Evolutionary conservation across 2,329 filamentous ascomycete genomes (phyloP).

Genomic region (Alternaria triticimaculans): DNA sequence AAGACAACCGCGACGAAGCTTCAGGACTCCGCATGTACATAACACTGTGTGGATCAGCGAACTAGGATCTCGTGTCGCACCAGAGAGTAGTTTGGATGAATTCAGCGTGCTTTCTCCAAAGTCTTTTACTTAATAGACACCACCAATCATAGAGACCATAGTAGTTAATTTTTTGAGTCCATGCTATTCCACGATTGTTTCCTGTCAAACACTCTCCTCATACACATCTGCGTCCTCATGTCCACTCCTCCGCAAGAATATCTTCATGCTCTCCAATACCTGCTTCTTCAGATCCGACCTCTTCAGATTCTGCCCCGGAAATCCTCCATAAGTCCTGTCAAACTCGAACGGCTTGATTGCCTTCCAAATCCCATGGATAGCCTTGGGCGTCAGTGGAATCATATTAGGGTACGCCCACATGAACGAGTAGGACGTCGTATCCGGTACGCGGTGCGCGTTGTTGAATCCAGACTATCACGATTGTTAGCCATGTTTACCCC

Average conservation of each 20-base stretch:
- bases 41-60: no score
- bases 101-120: background rate
- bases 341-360: constrained; percentile 69
- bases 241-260: constrained; percentile 66
- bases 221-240: constrained; percentile 53
- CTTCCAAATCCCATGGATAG: constrained; percentile 74
- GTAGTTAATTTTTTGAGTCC: background rate
- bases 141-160: background rate
- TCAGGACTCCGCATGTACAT: no score
- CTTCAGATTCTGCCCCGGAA: constrained; percentile 68
- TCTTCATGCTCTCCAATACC: constrained; percentile 78
- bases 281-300: constrained; percentile 64
- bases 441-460: constrained; percentile 50
- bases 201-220: constrained; percentile 22
- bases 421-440: constrained; percentile 67
- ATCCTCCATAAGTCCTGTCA: constrained; percentile 70
- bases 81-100: background rate
- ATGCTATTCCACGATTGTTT: no score
- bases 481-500: background rate
- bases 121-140: background rate
- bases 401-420: constrained; percentile 68
- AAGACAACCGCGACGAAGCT: no score
- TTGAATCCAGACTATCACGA: constrained; percentile 37
- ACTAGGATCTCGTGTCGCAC: no score
- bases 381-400: constrained; percentile 72